phyloP scores from a whole-genome alignment of 1,284 basidiomycete genomes.

The Pseudozyma pruni region DNA sequence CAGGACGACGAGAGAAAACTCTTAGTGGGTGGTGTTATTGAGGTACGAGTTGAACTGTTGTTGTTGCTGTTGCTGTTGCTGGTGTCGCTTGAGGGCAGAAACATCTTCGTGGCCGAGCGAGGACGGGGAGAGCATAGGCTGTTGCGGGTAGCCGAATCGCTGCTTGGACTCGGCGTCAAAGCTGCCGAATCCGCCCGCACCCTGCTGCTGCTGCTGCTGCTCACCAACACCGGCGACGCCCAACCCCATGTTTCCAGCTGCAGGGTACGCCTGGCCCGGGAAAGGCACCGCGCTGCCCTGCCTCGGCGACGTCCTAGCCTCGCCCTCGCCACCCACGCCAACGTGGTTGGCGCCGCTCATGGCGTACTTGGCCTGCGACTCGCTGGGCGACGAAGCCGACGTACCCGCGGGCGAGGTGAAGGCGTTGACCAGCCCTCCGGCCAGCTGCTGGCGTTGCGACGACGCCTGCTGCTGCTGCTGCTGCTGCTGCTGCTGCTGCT shows the following conservation, averaged over 20 bases:
- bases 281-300: too few relatives aligned
- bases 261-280: too few relatives aligned
- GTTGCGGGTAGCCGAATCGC: conserved; percentile 19
- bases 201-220: too few relatives aligned
- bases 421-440: conserved; percentile 37
- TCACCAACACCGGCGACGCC: too few relatives aligned
- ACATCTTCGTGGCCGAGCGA: conserved; percentile 4
- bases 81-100: conserved; percentile 8
- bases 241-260: too few relatives aligned
- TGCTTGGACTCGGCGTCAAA: conserved; percentile 17
- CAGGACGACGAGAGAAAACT: too few relatives aligned
- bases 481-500: conserved; percentile 19
- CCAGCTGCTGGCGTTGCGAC: conserved; percentile 29
- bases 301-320: too few relatives aligned
- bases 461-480: conserved; percentile 21
- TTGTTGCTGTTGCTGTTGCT: conserved; percentile 3
- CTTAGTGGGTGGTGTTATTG: conserved; percentile 9
- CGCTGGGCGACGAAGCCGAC: conserved; percentile 25
- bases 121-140: conserved; percentile 20
- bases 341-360: conserved; percentile 9
- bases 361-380: conserved; percentile 5
- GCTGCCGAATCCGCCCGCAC: conserved; percentile 1
- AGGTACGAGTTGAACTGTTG: conserved; percentile 24
- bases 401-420: conserved; percentile 31
- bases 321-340: conserved; percentile 6